A percentile compares a stretch with the other conserved stretches of the same genome.
These are phyloP conservation scores for Suhomyces panamericanus DNA, from an alignment of 1,139 yeast species.

Conservation along the genomic window DNA sequence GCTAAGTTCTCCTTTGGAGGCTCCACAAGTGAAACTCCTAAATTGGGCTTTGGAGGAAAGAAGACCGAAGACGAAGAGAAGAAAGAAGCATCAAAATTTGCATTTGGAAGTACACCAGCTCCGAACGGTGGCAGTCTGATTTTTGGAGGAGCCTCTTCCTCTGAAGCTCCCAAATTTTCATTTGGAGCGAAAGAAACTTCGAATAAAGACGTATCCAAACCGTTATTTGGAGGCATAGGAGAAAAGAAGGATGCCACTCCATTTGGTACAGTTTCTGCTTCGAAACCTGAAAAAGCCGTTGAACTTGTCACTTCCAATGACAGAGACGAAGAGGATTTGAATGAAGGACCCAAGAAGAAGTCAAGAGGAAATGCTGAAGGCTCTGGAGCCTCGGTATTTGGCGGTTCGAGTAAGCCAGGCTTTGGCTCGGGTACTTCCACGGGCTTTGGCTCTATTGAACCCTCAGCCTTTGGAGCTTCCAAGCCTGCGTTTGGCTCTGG, in stretches of 20 bases:
- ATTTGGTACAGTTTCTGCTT: background rate
- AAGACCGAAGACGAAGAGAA: background rate
- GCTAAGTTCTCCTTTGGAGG: background rate
- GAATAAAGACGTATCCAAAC: background rate
- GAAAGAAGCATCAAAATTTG: background rate
- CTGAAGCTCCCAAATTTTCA: background rate
- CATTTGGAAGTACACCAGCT: background rate
- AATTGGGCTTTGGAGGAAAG: background rate
- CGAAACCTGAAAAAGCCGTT: background rate
- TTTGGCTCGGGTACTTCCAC: background rate
- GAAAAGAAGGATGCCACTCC: background rate
- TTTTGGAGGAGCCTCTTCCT: background rate
- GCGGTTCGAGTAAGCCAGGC: background rate
- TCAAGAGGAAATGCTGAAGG: background rate
- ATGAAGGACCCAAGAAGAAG: constrained; percentile 1
- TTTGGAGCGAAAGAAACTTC: background rate
- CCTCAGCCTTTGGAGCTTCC: background rate
- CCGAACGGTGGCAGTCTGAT: background rate
- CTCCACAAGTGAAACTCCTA: background rate
- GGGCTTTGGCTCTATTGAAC: background rate
- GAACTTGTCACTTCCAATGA: background rate
- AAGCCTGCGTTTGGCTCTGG: constrained; percentile 5
- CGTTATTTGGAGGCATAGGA: background rate
- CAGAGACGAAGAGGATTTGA: background rate
- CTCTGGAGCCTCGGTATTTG: constrained; percentile 3